phyloP scores from a whole-genome alignment of 306 rosid genomes.

The Rosa multiflora region DNA sequence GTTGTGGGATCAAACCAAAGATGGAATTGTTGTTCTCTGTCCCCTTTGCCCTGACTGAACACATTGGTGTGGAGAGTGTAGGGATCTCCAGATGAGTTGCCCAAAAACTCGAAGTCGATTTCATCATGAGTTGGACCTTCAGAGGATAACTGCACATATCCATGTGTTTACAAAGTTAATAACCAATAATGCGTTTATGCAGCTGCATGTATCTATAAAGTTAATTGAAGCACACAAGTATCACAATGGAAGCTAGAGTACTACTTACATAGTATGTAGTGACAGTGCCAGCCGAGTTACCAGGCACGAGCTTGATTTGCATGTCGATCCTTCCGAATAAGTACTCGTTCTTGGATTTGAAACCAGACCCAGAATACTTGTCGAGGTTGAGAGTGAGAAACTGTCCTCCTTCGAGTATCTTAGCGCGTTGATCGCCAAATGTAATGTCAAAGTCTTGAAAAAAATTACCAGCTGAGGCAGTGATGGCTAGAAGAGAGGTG shows the following conservation, averaged over 20 bases:
- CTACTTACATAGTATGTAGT: constrained; percentile 73
- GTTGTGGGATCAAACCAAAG: constrained; percentile 57
- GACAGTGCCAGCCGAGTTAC: constrained; percentile 92
- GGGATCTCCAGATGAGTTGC: constrained; percentile 43
- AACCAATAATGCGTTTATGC: not conserved
- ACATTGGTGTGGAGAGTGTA: constrained; percentile 51
- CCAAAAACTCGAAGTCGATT: constrained; percentile 51
- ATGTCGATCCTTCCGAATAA: constrained; percentile 70
- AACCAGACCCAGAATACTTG: constrained; percentile 78
- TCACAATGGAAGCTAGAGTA: not conserved
- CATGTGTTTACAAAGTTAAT: not conserved
- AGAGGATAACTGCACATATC: constrained; percentile 60
- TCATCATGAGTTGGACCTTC: constrained; percentile 48
- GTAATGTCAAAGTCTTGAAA: constrained; percentile 59
- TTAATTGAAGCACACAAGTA: not conserved
- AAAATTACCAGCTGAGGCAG: constrained; percentile 53
- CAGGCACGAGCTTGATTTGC: constrained; percentile 80
- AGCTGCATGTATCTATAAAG: not conserved
- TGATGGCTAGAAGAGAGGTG: constrained; percentile 15
- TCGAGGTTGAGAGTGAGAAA: constrained; percentile 71
- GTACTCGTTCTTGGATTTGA: constrained; percentile 62
- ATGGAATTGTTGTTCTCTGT: constrained; percentile 42
- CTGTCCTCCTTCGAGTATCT: constrained; percentile 58
- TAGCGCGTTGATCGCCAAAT: constrained; percentile 62
- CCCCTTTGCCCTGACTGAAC: constrained; percentile 41